Evolutionary conservation across 2,329 filamentous ascomycete species (phyloP).

Genomic region (Leptographium procerum): DNA sequence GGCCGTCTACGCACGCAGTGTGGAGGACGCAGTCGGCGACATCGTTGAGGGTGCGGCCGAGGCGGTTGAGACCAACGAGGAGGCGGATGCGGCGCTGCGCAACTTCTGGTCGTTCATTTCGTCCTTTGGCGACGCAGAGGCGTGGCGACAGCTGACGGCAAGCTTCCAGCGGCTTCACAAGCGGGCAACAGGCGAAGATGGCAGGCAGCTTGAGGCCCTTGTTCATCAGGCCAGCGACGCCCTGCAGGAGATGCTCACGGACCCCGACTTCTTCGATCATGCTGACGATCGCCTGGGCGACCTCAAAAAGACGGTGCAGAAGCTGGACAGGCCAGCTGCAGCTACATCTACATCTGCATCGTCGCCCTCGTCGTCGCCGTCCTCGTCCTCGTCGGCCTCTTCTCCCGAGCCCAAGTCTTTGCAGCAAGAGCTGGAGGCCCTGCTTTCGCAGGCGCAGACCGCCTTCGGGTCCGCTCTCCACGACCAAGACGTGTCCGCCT

Average conservation of each 20-base stretch:
- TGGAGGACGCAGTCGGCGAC: conserved; percentile 56
- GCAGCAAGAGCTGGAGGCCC: conserved; percentile 58
- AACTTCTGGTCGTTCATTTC: conserved; percentile 75
- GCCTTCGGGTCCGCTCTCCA: conserved; percentile 58
- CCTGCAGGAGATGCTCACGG: conserved; percentile 69
- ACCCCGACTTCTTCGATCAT: conserved; percentile 76
- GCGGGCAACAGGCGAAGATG: conserved; percentile 53
- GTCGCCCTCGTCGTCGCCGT: too few species aligned
- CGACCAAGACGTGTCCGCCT: conserved; percentile 60
- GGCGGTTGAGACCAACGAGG: conserved; percentile 61
- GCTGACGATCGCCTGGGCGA: conserved; percentile 45
- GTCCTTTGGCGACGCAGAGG: conserved; percentile 61
- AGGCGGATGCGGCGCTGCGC: conserved; percentile 61
- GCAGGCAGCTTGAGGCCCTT: conserved; percentile 70
- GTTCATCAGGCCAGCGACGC: conserved; percentile 62
- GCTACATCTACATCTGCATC: too few species aligned
- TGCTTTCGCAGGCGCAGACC: conserved; percentile 56
- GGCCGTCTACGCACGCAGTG: conserved; percentile 61
- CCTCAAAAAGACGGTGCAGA: conserved; percentile 43
- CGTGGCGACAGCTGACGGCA: conserved; percentile 66
- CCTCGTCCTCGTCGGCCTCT: background rate
- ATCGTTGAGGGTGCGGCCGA: conserved; percentile 55
- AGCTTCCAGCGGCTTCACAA: conserved; percentile 59
- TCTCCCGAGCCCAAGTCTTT: conserved; percentile 42
- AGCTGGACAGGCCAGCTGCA: conserved; percentile 38